Evolutionary conservation across 352 stramenopile genomes (phyloP).

Genomic region (Globisporangium sylvaticum): DNA sequence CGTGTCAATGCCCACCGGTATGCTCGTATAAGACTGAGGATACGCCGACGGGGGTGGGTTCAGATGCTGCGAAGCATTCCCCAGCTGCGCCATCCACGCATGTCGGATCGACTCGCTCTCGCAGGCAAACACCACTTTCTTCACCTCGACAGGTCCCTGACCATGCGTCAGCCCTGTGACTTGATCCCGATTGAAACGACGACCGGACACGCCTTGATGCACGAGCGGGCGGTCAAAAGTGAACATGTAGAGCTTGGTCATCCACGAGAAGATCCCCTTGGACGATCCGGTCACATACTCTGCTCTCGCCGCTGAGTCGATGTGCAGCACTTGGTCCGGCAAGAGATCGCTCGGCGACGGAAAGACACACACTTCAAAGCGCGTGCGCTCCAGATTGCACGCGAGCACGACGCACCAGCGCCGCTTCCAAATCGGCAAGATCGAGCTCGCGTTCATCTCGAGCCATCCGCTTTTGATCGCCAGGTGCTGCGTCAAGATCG

Average conservation of each 20-base stretch:
- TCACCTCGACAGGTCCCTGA: slow-evolving; percentile 31
- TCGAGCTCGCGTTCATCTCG: slow-evolving; percentile 30
- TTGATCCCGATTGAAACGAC: slow-evolving; percentile 37
- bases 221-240: slow-evolving; percentile 32
- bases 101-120: slow-evolving; percentile 29
- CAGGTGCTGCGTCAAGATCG: slow-evolving; percentile 43
- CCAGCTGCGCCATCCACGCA: slow-evolving; percentile 31
- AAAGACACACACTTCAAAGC: slow-evolving; percentile 58
- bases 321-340: slow-evolving; percentile 44
- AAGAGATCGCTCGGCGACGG: slow-evolving; percentile 27
- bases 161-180: slow-evolving; percentile 23
- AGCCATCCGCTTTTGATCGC: slow-evolving; percentile 59
- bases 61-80: slow-evolving; percentile 2
- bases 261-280: slow-evolving; percentile 29
- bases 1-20: background rate
- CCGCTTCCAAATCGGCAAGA: slow-evolving; percentile 53
- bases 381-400: slow-evolving; percentile 37
- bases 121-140: slow-evolving; percentile 34
- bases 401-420: slow-evolving; percentile 58
- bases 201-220: slow-evolving; percentile 27
- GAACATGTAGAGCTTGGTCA: slow-evolving; percentile 37
- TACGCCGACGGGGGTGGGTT: background rate
- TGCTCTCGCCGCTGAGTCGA: slow-evolving; percentile 28
- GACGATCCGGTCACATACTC: slow-evolving; percentile 17
- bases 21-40: background rate